Evolutionary conservation across 768 basidiomycete species (phyloP).

Genomic region (Psilocybe cubensis): DNA sequence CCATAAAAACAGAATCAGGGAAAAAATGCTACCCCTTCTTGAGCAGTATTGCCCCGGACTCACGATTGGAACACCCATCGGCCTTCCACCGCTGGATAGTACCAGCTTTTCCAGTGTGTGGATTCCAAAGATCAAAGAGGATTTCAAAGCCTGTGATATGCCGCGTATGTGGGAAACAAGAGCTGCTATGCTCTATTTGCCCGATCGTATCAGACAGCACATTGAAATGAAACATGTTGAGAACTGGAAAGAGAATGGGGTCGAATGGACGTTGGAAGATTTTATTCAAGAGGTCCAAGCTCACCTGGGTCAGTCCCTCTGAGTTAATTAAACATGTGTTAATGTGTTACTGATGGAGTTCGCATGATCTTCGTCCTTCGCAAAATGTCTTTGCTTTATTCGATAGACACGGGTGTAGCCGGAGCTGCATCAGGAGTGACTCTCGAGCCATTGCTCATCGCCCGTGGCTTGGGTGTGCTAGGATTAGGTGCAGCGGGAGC

Average conservation of each 20-base stretch:
- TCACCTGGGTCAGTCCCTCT: neutral
- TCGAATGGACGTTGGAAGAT: neutral
- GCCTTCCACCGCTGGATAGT: neutral
- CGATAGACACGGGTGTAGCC: neutral
- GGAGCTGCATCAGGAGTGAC: slow-evolving; percentile 14
- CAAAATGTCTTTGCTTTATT: neutral
- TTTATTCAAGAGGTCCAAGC: neutral
- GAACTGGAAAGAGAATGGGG: neutral
- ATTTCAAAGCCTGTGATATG: neutral
- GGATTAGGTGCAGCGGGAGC: slow-evolving; percentile 21
- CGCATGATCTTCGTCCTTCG: neutral
- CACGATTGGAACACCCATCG: neutral
- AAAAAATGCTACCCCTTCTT: too few relatives aligned
- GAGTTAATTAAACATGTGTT: neutral
- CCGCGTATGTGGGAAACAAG: neutral
- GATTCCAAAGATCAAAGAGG: neutral
- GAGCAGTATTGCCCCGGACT: neutral
- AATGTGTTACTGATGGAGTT: neutral
- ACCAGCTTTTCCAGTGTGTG: neutral
- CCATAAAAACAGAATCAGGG: too few relatives aligned
- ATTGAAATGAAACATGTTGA: neutral
- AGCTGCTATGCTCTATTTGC: neutral
- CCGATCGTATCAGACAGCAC: neutral
- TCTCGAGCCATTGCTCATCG: slow-evolving; percentile 12
- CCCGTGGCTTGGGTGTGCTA: slow-evolving; percentile 12